Evolutionary conservation across 345 rosid genomes (phyloP).

Genomic region (Limnanthes douglasii): DNA sequence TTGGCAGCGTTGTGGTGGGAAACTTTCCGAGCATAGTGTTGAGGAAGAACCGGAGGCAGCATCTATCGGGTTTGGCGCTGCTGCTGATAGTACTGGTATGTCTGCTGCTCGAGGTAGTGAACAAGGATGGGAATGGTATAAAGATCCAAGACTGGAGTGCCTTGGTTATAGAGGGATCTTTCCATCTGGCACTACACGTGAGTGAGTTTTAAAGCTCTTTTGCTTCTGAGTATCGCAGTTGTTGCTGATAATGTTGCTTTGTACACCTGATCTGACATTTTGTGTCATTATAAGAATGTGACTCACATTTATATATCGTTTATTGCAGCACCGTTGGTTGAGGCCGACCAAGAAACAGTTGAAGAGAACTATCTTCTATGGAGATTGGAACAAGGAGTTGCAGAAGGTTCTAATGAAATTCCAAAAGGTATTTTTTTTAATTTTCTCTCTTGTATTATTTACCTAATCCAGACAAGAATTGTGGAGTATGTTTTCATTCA

Average conservation of each 20-base stretch:
- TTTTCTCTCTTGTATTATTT: too few species aligned
- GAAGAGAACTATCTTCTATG: constrained; percentile 51
- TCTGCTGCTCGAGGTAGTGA: constrained; percentile 43
- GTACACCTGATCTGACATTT: not conserved
- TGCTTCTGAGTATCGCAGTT: not conserved
- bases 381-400: constrained; percentile 81
- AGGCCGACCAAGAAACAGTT: constrained; percentile 60
- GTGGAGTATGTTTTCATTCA: too few species aligned
- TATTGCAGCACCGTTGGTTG: constrained; percentile 70
- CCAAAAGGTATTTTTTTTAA: constrained; percentile 51
- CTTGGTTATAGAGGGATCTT: constrained; percentile 81
- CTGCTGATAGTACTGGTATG: constrained; percentile 31
- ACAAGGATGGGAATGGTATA: constrained; percentile 72
- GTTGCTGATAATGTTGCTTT: not conserved
- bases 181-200: constrained; percentile 37
- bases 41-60: constrained; percentile 51
- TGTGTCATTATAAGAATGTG: too few species aligned
- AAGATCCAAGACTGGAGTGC: constrained; percentile 70
- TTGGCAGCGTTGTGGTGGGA: constrained; percentile 69
- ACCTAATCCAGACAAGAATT: too few species aligned
- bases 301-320: not conserved
- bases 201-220: constrained; percentile 12
- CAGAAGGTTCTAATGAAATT: constrained; percentile 83
- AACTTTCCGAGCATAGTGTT: constrained; percentile 19
- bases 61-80: constrained; percentile 57